Base-by-base conservation (phyloP, 331 rosid genomes). In the Acacia concinna region DNA sequence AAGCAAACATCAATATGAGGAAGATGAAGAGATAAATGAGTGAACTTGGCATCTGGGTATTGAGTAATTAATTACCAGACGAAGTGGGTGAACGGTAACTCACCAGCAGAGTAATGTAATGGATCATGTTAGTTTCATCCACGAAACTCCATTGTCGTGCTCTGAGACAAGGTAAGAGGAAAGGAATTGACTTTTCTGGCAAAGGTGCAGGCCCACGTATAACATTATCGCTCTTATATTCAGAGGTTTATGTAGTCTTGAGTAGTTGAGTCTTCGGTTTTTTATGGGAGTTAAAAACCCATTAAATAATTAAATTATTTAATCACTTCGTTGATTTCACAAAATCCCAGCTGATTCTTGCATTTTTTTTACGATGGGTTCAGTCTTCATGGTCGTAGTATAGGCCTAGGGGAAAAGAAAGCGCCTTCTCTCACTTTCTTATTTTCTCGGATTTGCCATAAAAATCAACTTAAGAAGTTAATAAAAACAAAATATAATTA, bases 101-200 rank as follows among this genome's bases (percentile, higher is more conserved):
- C 27, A 56, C 27, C 31, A 51, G 65, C 59, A 76, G 54, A 75
- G 73, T 52, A 52, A 52, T 75, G 87, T 86, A 52, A 52, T 75
- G 87, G 85, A 90, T 77, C 84, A 67, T 73, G 77, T 73, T 71
- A 68, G 80, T 60, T 80, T 63, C 77, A 52, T 41, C 64, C 43
- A 38, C 47, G 80, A 73, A 41, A 82, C 76, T 82, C 59, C 87
- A 79, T 66, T 54, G 81, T 64, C 70, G 31, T 23, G 82, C 23
- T 35, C 70, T 25, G 31, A 32, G 81, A 80, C 79, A 21, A 17
- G 12, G 34, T 23, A 79, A 59, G 67, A 76, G 72, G 66, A 37
- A 56, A 81, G 72, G 80, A 41, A 72, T 60, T 81, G 56, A 78
- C 79, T 72, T 74, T 69, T 27, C 46, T 8, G 35, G 43, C 69